These are phyloP conservation scores for Termitomyces bulborhizus DNA, from an alignment of 768 basidiomycete species.

Conservation along the genomic window DNA sequence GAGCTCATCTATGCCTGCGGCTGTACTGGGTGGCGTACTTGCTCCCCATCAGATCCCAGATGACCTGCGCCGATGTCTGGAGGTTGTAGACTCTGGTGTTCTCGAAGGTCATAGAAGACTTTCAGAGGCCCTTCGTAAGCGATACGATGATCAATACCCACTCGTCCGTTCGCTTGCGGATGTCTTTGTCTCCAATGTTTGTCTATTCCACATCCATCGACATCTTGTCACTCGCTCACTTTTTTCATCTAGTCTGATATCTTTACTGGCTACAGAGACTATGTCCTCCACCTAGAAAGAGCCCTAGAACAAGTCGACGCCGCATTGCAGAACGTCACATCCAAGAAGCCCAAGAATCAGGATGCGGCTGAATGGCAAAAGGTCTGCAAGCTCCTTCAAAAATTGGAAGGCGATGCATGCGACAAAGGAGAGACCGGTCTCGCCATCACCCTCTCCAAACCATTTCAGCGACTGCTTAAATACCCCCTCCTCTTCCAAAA, in stretches of 20 bases:
- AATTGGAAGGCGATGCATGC: constrained; percentile 71
- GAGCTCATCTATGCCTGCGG: constrained; percentile 47
- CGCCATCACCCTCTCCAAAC: constrained; percentile 92
- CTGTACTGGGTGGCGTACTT: constrained; percentile 46
- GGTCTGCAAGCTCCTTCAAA: constrained; percentile 66
- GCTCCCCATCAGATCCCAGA: constrained; percentile 82
- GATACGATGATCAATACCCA: constrained; percentile 95
- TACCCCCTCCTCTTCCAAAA: constrained; percentile 98
- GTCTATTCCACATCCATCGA: constrained; percentile 22
- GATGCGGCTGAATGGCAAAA: constrained; percentile 75
- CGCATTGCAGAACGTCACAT: constrained; percentile 56
- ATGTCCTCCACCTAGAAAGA: constrained; percentile 90
- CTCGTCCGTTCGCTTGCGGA: constrained; percentile 90
- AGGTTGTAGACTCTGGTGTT: constrained; percentile 82
- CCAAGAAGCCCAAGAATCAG: constrained; percentile 79
- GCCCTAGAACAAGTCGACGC: constrained; percentile 86
- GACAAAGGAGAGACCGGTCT: constrained; percentile 92
- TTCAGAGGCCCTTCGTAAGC: constrained; percentile 76
- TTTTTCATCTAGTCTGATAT: constrained; percentile 69
- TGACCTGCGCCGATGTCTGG: constrained; percentile 78
- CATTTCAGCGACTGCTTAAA: constrained; percentile 94
- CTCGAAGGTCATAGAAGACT: constrained; percentile 86
- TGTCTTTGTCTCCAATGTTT: constrained; percentile 90
- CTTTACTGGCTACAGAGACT: constrained; percentile 88
- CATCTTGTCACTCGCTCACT: background rate